A percentile compares a stretch with the other conserved stretches of the same genome.
Evolutionary conservation across 2,329 filamentous ascomycete species (phyloP).

Genomic region (Diaporthe velutina): DNA sequence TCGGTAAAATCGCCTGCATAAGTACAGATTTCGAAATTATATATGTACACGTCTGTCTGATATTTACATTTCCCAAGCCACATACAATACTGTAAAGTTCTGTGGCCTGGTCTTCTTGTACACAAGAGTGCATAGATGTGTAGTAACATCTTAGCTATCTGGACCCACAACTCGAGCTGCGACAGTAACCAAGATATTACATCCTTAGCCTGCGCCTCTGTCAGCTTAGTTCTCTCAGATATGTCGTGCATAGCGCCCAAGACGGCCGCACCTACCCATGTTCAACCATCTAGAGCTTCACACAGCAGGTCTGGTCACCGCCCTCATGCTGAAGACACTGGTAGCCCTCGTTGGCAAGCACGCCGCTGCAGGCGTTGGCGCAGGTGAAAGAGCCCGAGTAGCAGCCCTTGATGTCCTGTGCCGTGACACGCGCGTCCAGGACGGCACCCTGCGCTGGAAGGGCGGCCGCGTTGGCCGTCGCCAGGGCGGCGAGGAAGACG

Average conservation of each 20-base stretch:
- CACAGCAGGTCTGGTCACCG: not conserved
- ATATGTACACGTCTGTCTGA: no score
- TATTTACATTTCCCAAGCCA: not conserved
- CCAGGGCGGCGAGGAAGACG: constrained; percentile 7
- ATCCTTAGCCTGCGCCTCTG: not conserved
- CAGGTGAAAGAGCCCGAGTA: not conserved
- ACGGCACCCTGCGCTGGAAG: not conserved
- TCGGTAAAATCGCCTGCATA: not conserved
- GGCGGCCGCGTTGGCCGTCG: constrained; percentile 3
- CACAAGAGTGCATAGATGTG: not conserved
- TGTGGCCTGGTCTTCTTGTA: not conserved
- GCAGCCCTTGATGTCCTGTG: constrained; percentile 11
- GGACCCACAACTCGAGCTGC: not conserved
- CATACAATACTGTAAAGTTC: not conserved
- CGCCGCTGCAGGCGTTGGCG: not conserved
- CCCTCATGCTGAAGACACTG: not conserved
- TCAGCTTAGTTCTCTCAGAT: not conserved
- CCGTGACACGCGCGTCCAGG: not conserved
- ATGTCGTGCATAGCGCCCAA: not conserved
- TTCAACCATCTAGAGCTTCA: not conserved
- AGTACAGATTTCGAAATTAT: not conserved
- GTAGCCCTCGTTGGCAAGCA: constrained; percentile 5
- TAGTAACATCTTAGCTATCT: not conserved
- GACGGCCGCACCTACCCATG: not conserved
- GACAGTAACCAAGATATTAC: no score